Conservation (phyloP, 768 basidiomycete species). For the Rhizopogon rudus region DNA sequence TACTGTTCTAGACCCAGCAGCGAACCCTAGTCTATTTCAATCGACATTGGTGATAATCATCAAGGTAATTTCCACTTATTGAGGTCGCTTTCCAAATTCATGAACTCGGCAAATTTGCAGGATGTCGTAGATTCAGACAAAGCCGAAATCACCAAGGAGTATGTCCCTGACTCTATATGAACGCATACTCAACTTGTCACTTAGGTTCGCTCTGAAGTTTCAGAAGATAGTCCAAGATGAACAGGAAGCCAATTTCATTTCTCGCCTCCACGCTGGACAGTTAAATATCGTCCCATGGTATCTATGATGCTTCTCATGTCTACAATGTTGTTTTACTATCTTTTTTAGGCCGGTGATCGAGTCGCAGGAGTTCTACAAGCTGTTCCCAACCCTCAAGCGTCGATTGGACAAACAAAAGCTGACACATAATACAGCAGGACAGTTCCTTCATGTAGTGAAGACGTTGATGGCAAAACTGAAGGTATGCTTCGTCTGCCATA, state of each 20-base stretch:
- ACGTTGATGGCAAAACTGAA: slow-evolving; percentile 66
- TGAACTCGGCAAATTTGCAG: slow-evolving; percentile 23
- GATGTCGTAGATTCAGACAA: slow-evolving; percentile 63
- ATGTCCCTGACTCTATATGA: slow-evolving; percentile 10
- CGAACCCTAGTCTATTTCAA: slow-evolving; percentile 55
- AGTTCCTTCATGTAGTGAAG: slow-evolving; percentile 54
- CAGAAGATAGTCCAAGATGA: slow-evolving; percentile 59
- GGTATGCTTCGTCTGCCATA: slow-evolving; percentile 23
- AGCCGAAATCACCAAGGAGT: slow-evolving; percentile 55
- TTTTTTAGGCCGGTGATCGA: slow-evolving; percentile 49
- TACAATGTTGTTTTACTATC: not conserved
- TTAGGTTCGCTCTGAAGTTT: slow-evolving; percentile 53
- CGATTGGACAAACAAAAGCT: slow-evolving; percentile 42
- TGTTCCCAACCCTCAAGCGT: slow-evolving; percentile 45
- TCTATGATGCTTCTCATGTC: not conserved
- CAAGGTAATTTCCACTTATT: slow-evolving; percentile 33
- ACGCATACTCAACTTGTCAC: not conserved
- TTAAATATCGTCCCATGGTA: slow-evolving; percentile 58
- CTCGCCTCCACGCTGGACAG: slow-evolving; percentile 50
- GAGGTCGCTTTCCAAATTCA: not conserved
- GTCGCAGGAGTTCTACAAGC: slow-evolving; percentile 51
- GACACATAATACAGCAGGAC: slow-evolving; percentile 46
- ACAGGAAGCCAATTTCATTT: slow-evolving; percentile 58
- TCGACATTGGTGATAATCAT: slow-evolving; percentile 59
- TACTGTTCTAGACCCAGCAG: slow-evolving; percentile 50